Evolutionary conservation across 306 rosid genomes (phyloP), one percentile per base, ranked within the genome.

Genomic region (Cucumis sativus): DNA sequence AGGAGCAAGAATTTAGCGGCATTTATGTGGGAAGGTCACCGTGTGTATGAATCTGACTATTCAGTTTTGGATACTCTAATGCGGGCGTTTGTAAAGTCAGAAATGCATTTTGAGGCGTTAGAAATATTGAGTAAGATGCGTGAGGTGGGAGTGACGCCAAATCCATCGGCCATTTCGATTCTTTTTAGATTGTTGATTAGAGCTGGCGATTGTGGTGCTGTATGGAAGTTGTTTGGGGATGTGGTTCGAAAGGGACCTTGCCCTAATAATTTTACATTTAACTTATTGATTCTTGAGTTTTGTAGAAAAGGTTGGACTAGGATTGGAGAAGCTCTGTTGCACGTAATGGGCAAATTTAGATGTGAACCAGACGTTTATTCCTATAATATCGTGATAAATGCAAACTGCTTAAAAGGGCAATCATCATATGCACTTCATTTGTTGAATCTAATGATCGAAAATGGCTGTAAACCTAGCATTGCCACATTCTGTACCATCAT

Each of bases 191-290:
- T 88, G 81, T 85, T 92, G 66, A 87, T 92, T 82, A 86, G 84
- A 78, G 62, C 84, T 81, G 96, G 93, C 77, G 93, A 90, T 78
- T 88, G 85, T 84, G 86, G 88, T 83, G 88, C 87, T 77, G 88
- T 92, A 66, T 90, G 96, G 96, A 90, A 84, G 87, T 75, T 90
- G 70, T 85, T 88, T 23, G 81, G 83, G 72, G 90, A 86, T 77
- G 81, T 88, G 85, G 59, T 87, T 35, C 23, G 56, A 6, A 77
- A 33, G 47, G 96, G 93, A 74, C 97, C 97, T 45, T 40, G 20
- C 8, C 97, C 90, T 10, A 54, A 73, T 59, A 83, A 54, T 76
- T 52, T 59, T 56, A 83, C 81, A 3, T 86, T 90, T 78, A 87
- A 69, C 52, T 25, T 28, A 25, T 76, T 90, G 84, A 81, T 90